These are phyloP conservation scores for Aleurites moluccanus DNA, from an alignment of 441 rosid genomes.

Conservation along the genomic window DNA sequence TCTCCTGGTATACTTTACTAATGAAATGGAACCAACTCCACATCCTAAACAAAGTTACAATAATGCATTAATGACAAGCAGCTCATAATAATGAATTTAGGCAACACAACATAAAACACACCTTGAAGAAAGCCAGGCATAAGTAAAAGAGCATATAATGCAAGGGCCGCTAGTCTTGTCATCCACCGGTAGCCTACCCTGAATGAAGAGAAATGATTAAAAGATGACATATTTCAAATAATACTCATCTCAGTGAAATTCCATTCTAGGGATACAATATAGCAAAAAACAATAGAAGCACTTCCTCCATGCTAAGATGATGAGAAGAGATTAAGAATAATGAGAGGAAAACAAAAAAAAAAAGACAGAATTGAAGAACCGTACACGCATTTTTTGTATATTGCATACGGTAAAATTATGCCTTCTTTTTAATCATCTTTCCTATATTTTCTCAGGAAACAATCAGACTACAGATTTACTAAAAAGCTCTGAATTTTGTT, in stretches of 20 bases:
- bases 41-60: neutral
- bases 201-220: constrained; percentile 44
- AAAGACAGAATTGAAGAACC: no score
- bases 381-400: neutral
- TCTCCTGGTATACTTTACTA: no score
- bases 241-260: neutral
- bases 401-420: no score
- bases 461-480: constrained; percentile 4
- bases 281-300: neutral
- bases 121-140: constrained; percentile 99
- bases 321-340: no score
- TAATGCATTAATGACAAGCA: neutral
- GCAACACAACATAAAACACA: constrained; percentile 20
- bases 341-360: no score
- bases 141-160: constrained; percentile 58
- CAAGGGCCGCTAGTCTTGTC: constrained; percentile 51
- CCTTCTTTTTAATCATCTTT: neutral
- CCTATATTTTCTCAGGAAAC: neutral
- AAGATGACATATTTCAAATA: constrained; percentile 21
- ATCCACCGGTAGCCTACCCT: constrained; percentile 95
- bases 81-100: neutral
- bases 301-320: no score
- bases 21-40: neutral
- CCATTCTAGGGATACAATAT: neutral
- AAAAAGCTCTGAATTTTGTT: neutral